Percentiles rank a stretch among this genome's conserved stretches.
phyloP scores from a whole-genome alignment of 345 rosid species.

The Rhodamnia rubescens region DNA sequence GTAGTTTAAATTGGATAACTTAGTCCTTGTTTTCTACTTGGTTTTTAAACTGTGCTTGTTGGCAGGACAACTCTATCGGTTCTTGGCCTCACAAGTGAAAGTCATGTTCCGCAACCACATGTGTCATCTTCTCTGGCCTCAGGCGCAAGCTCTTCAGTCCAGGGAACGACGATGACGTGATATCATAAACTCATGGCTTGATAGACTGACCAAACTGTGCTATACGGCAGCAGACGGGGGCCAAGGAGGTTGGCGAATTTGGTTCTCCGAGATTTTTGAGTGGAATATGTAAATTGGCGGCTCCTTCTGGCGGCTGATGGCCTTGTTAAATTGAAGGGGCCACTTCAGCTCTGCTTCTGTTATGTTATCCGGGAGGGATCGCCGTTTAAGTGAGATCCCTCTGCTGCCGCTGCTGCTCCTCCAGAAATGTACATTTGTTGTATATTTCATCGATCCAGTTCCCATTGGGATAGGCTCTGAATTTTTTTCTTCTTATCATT shows the following conservation, averaged over 20 bases:
- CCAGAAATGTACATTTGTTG: neutral
- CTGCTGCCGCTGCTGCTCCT: neutral
- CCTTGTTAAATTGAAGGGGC: neutral
- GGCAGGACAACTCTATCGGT: slow-evolving; percentile 62
- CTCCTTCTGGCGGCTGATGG: neutral
- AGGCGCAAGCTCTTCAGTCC: slow-evolving; percentile 47
- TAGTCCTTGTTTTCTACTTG: neutral
- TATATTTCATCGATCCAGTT: neutral
- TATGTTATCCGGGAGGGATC: neutral
- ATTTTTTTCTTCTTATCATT: neutral
- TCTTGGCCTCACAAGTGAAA: slow-evolving; percentile 59
- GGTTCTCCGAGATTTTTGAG: neutral
- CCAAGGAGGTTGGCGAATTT: neutral
- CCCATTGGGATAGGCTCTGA: neutral
- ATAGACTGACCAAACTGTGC: neutral
- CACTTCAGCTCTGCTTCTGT: neutral
- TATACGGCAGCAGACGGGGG: neutral
- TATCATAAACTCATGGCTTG: neutral
- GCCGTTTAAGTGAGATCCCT: neutral
- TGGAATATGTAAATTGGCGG: neutral
- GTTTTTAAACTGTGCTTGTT: slow-evolving; percentile 1
- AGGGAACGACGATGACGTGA: slow-evolving; percentile 45
- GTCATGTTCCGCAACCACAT: slow-evolving; percentile 27
- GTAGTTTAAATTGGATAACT: neutral
- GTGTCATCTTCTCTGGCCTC: slow-evolving; percentile 39